Base-by-base conservation (phyloP, 129 eudicot genomes). In the Chrysanthemum makinoi region DNA sequence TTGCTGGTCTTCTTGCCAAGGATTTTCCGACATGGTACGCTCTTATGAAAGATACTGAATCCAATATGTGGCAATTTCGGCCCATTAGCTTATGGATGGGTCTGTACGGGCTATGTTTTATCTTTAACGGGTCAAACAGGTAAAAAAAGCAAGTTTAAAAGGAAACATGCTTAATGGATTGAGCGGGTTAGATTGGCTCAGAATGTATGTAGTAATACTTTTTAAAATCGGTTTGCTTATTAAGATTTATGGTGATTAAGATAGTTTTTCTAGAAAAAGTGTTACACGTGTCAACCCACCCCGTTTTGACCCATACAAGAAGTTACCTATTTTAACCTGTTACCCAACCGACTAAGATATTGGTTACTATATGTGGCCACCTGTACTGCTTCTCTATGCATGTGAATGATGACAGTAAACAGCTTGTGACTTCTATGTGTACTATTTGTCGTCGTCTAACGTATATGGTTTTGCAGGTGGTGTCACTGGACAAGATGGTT, bases 1-100 rank as follows among this genome's bases (percentile, higher is more conserved):
- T 75, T 73, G 89, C 80, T 84, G 94, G 97, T 81, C 94, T 66
- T 93, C 98, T 51, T 69, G 44, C 68, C 62, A 73, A 69, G 80
- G 75, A 75, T 80, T 88, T 51, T 82, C 79, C 47, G 80, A 88
- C 72, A 78, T 95, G 99, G 99, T 95, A 95, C 52, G 51, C 39
- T 60, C 61, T 47, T 69, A 56, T 73, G 43, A 52, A 8, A 30
- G 65, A 50, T 75, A 48, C 24, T 44, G 53, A 48, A 55, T 58
- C 61, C 30, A 6, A 6, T 16, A 72, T 20, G 57, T n/a, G 11
- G 49, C 58, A 59, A 3, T 20, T 59, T 60, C 49, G 57, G 48
- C 57, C 59, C 58, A 60, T 72, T 46, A 8, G n/a, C 76, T 72
- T 72, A 20, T 19, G 19, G 28, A 59, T 22, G 68, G 59, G 76